Conservation (phyloP, 352 stramenopile genomes). For the Phytophthora colocasiae region DNA sequence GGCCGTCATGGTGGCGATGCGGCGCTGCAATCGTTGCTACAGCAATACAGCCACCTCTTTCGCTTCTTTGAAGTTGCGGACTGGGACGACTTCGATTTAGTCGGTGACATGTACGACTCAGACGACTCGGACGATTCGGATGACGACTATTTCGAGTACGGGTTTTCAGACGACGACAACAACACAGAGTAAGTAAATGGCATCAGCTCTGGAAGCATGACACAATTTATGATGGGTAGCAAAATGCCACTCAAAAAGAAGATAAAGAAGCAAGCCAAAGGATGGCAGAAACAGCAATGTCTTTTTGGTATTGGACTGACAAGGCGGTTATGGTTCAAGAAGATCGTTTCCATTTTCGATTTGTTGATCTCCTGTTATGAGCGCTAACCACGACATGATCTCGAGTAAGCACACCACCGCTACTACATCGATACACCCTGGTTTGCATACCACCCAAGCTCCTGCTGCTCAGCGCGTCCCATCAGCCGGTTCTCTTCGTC, state of each 20-base stretch:
- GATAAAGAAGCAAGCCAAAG: slow-evolving; percentile 2
- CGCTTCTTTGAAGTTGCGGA: slow-evolving; percentile 70
- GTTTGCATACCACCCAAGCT: slow-evolving; percentile 9
- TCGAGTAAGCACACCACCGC: slow-evolving; percentile 6
- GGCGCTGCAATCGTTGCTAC: slow-evolving; percentile 55
- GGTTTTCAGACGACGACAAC: slow-evolving; percentile 37
- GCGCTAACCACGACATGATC: slow-evolving; percentile 6
- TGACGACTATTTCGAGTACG: slow-evolving; percentile 36
- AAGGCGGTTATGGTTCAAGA: too few species aligned
- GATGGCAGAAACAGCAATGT: background rate
- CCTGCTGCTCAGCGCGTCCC: slow-evolving; percentile 3
- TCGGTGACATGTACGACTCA: slow-evolving; percentile 31
- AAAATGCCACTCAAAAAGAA: slow-evolving; percentile 8
- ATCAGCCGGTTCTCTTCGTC: slow-evolving; percentile 6
- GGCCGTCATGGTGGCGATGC: slow-evolving; percentile 28
- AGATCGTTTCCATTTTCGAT: slow-evolving; percentile 6
- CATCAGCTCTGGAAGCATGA: background rate
- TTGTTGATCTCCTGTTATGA: slow-evolving; percentile 2
- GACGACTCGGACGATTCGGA: slow-evolving; percentile 39
- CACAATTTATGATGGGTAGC: slow-evolving; percentile 31
- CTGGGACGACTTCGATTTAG: slow-evolving; percentile 54
- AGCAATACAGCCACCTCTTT: slow-evolving; percentile 71
- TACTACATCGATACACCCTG: background rate
- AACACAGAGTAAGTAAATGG: slow-evolving; percentile 31
- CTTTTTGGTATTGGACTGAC: too few species aligned